Conservation (phyloP, 2,329 filamentous ascomycete species). For the Penicillium digitatum region DNA sequence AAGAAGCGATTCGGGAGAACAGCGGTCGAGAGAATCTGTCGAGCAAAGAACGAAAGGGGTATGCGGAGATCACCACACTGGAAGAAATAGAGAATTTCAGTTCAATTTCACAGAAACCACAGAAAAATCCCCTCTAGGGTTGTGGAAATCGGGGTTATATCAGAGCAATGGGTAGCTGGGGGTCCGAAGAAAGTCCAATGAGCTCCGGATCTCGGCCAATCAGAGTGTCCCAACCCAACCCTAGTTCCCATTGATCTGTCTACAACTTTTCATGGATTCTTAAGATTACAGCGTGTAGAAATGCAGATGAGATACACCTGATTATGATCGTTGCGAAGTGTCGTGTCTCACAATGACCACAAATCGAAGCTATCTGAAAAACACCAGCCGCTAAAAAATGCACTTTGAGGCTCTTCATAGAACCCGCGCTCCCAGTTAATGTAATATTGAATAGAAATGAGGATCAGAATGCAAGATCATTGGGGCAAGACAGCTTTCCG, state of each 20-base stretch:
- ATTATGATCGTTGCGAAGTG: neutral
- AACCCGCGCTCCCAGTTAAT: neutral
- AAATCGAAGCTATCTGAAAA: neutral
- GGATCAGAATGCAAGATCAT: conserved; percentile 2
- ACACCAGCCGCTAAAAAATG: conserved; percentile 1
- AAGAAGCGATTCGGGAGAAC: neutral
- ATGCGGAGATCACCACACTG: neutral
- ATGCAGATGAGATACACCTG: neutral
- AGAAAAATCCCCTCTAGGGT: neutral
- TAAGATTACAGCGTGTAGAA: neutral
- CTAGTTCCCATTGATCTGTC: neutral
- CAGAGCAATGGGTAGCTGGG: neutral
- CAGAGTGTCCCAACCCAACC: neutral
- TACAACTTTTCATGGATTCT: neutral
- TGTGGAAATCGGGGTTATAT: conserved; percentile 1
- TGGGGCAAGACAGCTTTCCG: conserved; percentile 35
- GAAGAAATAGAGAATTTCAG: neutral
- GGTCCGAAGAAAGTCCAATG: conserved; percentile 1
- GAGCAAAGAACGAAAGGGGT: neutral
- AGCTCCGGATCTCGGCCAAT: conserved; percentile 9
- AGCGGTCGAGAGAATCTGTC: neutral
- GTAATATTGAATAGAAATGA: neutral
- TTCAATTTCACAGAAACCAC: neutral
- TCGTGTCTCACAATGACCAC: neutral
- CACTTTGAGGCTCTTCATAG: conserved; percentile 1